Evolutionary conservation across 768 basidiomycete species (phyloP).

Genomic region (Suillus ampliporus): DNA sequence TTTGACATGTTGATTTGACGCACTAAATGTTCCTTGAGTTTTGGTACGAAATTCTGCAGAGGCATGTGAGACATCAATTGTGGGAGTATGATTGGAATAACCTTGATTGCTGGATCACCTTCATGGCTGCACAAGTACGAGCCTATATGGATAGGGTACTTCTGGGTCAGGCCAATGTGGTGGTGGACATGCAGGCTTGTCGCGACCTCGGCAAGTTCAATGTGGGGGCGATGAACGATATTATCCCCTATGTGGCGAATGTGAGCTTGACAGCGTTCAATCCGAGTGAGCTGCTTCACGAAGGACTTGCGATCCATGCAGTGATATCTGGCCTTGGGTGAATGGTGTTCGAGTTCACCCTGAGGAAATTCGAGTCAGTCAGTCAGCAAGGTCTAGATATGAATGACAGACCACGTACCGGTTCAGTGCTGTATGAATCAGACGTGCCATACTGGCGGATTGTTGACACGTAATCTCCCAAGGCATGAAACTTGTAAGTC

Average conservation of each 20-base stretch:
- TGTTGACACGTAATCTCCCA: conserved; percentile 23
- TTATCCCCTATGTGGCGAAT: background rate
- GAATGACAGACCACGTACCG: too few species aligned
- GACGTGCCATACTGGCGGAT: conserved; percentile 37
- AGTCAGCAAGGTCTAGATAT: too few species aligned
- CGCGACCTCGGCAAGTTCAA: background rate
- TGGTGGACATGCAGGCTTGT: background rate
- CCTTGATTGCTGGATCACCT: background rate
- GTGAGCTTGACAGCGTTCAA: conserved; percentile 7
- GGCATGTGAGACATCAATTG: background rate
- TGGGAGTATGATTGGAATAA: background rate
- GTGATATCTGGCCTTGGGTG: background rate
- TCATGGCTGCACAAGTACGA: background rate
- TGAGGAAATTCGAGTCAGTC: too few species aligned
- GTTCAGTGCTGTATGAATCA: conserved; percentile 41
- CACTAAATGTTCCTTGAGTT: background rate
- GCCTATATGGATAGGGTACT: conserved; percentile 23
- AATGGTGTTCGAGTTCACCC: conserved; percentile 19
- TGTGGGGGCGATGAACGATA: background rate
- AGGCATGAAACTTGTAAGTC: conserved; percentile 31
- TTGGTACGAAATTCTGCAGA: background rate
- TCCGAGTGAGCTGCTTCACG: background rate
- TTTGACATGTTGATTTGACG: background rate
- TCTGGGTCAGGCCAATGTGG: conserved; percentile 10
- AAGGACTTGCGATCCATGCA: background rate